Conservation (phyloP, 73 alveolate genomes). For the Durusdinium trenchii region DNA sequence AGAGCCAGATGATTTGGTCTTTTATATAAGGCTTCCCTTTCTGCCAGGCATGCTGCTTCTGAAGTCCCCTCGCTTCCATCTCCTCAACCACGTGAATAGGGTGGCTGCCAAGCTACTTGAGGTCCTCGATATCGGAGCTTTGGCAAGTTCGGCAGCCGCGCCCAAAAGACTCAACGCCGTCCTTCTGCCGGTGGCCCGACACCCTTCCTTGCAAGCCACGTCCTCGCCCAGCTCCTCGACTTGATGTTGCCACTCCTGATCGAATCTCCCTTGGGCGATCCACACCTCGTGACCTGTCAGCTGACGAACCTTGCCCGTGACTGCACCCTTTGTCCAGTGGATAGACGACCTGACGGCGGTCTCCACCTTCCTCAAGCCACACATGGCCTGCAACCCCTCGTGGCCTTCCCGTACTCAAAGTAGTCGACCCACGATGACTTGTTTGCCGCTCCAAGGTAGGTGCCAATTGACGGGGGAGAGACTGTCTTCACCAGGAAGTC, state of each 20-base stretch:
- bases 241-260: neutral
- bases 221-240: neutral
- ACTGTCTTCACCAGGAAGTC: neutral
- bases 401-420: neutral
- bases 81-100: neutral
- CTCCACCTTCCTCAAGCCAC: neutral
- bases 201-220: neutral
- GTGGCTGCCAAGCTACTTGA: neutral
- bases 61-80: constrained; percentile 8
- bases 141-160: neutral
- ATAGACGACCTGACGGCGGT: neutral
- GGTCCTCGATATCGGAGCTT: neutral
- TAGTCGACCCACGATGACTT: neutral
- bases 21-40: neutral
- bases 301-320: neutral
- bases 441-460: neutral
- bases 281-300: neutral
- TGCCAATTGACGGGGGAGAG: neutral
- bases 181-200: neutral
- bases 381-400: neutral
- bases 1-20: neutral
- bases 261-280: neutral
- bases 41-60: neutral
- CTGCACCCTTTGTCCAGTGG: neutral
- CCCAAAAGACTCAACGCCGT: neutral